Conservation (phyloP, 495 filamentous ascomycete species). For the Xylaria scruposa region DNA sequence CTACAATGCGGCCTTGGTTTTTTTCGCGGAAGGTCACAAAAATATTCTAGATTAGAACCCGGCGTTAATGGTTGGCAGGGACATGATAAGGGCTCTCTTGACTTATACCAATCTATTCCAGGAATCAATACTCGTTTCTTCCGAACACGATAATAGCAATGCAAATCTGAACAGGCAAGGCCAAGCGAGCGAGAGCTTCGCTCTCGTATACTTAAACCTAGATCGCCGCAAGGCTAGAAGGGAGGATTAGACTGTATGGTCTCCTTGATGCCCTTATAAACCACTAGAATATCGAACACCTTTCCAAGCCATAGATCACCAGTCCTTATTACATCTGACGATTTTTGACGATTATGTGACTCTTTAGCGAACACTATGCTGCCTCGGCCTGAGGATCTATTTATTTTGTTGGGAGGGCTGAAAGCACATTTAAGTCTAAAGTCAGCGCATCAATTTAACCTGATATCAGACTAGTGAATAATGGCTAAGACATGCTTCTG, state of each 20-base stretch:
- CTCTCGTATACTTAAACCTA: too few relatives aligned
- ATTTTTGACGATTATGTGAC: neutral
- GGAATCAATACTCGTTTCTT: neutral
- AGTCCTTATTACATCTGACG: neutral
- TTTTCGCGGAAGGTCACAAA: neutral
- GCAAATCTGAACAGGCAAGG: too few relatives aligned
- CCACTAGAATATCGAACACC: too few relatives aligned
- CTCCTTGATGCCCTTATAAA: too few relatives aligned
- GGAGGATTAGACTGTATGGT: too few relatives aligned
- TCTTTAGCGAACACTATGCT: neutral
- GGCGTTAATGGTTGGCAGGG: constrained; percentile 10
- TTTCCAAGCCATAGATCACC: too few relatives aligned
- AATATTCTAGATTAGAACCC: constrained; percentile 6
- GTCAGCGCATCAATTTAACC: neutral
- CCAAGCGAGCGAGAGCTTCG: too few relatives aligned
- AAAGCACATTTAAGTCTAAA: neutral
- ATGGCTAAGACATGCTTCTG: neutral
- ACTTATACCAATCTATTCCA: neutral
- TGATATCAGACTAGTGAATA: neutral
- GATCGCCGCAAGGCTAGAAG: too few relatives aligned
- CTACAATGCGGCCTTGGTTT: neutral
- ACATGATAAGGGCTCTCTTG: neutral
- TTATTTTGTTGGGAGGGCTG: neutral
- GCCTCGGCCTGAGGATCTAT: neutral
- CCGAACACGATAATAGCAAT: too few relatives aligned